phyloP scores from a whole-genome alignment of 176 grass and related monocot species.

The Avena sativa region DNA sequence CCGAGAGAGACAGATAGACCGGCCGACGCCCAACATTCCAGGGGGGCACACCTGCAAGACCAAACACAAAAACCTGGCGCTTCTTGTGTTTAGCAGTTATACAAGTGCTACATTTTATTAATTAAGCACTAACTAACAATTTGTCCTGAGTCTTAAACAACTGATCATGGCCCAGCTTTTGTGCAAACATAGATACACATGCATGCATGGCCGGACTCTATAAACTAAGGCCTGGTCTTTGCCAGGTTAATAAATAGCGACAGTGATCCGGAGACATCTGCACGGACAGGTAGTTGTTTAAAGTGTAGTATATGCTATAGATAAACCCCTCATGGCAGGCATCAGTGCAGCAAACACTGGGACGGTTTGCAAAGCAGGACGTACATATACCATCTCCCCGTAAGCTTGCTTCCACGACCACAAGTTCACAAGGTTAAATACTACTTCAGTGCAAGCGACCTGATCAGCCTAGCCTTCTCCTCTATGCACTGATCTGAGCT shows the following conservation, averaged over 20 bases:
- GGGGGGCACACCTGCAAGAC: not conserved
- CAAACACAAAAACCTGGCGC: not conserved
- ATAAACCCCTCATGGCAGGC: slow-evolving; percentile 18
- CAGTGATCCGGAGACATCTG: not conserved
- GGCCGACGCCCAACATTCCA: not conserved
- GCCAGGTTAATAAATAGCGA: too few species aligned
- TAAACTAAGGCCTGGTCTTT: not conserved
- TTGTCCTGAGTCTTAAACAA: not conserved
- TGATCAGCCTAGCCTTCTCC: not conserved
- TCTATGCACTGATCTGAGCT: not conserved
- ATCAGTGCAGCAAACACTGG: slow-evolving; percentile 30
- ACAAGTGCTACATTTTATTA: not conserved
- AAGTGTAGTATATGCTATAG: not conserved
- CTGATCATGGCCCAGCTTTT: slow-evolving; percentile 3
- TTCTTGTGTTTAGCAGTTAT: not conserved
- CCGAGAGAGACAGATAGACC: not conserved
- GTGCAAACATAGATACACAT: not conserved
- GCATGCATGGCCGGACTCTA: not conserved
- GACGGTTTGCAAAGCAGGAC: not conserved
- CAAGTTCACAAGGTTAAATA: not conserved
- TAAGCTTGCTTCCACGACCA: too few species aligned
- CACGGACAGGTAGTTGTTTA: not conserved
- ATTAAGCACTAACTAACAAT: not conserved
- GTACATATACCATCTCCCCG: slow-evolving; percentile 38
- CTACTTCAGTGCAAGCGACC: slow-evolving; percentile 29